Evolutionary conservation across 1,284 basidiomycete species (phyloP).

Genomic region (Naganishia albida): DNA sequence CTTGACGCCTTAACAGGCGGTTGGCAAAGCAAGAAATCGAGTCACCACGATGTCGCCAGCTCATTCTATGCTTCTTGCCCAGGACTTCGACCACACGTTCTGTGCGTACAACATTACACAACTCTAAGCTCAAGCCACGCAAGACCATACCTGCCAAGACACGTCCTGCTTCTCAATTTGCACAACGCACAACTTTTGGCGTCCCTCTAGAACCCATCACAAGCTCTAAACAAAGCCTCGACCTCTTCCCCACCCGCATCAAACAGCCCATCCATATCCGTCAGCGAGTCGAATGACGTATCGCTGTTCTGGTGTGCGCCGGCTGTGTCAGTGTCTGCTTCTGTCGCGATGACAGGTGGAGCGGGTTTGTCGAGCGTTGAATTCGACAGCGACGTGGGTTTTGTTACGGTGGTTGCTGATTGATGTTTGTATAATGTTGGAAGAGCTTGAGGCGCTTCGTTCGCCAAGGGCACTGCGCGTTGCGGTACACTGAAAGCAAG

Average conservation of each 20-base stretch:
- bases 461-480: neutral
- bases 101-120: no score
- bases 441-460: neutral
- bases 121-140: no score
- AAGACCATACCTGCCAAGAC: no score
- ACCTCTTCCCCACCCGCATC: constrained; percentile 25
- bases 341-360: neutral
- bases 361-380: neutral
- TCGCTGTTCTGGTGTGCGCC: constrained; percentile 18
- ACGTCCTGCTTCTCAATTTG: neutral
- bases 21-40: no score
- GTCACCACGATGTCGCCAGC: no score
- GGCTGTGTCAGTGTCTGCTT: constrained; percentile 4
- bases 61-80: no score
- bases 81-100: no score
- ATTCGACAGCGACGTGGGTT: neutral
- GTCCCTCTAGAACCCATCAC: constrained; percentile 19
- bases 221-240: constrained; percentile 24
- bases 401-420: neutral
- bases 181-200: neutral
- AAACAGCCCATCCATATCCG: constrained; percentile 23
- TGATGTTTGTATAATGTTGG: neutral
- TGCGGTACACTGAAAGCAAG: neutral
- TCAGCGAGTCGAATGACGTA: constrained; percentile 24
- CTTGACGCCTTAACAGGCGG: no score